Evolutionary conservation across 495 filamentous ascomycete genomes (phyloP).

Genomic region (Penicillium odoratum): DNA sequence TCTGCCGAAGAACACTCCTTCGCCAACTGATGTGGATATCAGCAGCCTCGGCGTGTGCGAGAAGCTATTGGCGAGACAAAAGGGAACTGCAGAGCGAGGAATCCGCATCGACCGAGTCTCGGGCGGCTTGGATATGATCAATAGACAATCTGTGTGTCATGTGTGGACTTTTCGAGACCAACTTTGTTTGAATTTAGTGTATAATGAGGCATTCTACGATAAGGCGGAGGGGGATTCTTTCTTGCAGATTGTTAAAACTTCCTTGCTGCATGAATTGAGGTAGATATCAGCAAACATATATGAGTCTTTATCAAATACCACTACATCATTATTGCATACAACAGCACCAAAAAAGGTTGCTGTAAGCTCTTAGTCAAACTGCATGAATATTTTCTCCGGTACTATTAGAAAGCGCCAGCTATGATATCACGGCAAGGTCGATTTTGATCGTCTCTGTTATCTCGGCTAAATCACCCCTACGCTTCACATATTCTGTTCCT

Average conservation of each 20-base stretch:
- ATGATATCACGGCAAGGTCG: too few relatives aligned
- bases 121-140: constrained; percentile 4
- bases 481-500: not conserved
- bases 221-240: constrained; percentile 2
- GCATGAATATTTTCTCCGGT: too few relatives aligned
- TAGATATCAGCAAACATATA: not conserved
- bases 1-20: constrained; percentile 1
- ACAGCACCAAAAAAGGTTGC: not conserved
- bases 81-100: constrained; percentile 7
- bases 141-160: constrained; percentile 7
- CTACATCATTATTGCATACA: not conserved
- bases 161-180: constrained; percentile 9
- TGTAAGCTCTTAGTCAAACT: not conserved
- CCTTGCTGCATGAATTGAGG: constrained; percentile 4
- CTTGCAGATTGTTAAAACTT: constrained; percentile 5
- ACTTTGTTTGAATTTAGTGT: constrained; percentile 7
- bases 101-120: constrained; percentile 8
- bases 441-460: too few relatives aligned
- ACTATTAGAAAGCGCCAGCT: too few relatives aligned
- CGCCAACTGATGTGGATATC: constrained; percentile 5
- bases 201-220: constrained; percentile 5
- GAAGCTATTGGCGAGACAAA: constrained; percentile 2
- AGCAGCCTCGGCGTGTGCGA: constrained; percentile 6
- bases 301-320: not conserved
- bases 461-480: too few relatives aligned